phyloP scores from a whole-genome alignment of 1,284 basidiomycete genomes.

The Ustilago bromivora region DNA sequence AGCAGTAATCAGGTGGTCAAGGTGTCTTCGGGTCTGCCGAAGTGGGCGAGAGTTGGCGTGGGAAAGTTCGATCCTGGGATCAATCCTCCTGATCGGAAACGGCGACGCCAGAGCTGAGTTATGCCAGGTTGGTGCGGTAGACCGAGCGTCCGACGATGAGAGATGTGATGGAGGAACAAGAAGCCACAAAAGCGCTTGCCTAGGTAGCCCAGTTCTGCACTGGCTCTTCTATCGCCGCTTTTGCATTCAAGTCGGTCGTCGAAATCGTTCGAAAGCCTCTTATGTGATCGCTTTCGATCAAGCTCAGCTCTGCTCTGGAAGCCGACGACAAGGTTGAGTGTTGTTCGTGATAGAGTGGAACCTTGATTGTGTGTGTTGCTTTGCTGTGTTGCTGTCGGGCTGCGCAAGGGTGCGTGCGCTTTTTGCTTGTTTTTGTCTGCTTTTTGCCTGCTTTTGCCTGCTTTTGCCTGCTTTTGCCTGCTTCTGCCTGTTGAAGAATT shows the following conservation, averaged over 20 bases:
- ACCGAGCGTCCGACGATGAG: too few relatives aligned
- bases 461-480: too few relatives aligned
- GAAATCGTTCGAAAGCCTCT: not conserved
- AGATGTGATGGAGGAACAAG: too few relatives aligned
- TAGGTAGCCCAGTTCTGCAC: not conserved
- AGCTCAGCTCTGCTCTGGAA: too few relatives aligned
- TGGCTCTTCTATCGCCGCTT: not conserved
- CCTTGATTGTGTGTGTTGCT: slow-evolving; percentile 8
- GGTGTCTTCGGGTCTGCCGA: not conserved
- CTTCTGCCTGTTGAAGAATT: too few relatives aligned
- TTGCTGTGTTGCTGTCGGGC: slow-evolving; percentile 1
- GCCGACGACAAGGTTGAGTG: too few relatives aligned
- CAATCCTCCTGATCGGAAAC: not conserved
- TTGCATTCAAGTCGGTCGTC: not conserved
- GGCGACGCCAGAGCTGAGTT: not conserved
- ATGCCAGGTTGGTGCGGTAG: too few relatives aligned
- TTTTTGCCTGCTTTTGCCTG: not conserved
- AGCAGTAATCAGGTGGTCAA: too few relatives aligned
- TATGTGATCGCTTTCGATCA: not conserved
- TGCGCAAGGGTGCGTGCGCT: slow-evolving; percentile 10
- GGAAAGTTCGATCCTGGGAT: not conserved
- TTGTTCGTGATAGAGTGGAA: not conserved
- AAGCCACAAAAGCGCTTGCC: too few relatives aligned
- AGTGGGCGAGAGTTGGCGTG: not conserved
- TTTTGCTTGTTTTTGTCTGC: too few relatives aligned